Base-by-base conservation (phyloP, 352 stramenopile species). In the Phytophthora pluvialis region DNA sequence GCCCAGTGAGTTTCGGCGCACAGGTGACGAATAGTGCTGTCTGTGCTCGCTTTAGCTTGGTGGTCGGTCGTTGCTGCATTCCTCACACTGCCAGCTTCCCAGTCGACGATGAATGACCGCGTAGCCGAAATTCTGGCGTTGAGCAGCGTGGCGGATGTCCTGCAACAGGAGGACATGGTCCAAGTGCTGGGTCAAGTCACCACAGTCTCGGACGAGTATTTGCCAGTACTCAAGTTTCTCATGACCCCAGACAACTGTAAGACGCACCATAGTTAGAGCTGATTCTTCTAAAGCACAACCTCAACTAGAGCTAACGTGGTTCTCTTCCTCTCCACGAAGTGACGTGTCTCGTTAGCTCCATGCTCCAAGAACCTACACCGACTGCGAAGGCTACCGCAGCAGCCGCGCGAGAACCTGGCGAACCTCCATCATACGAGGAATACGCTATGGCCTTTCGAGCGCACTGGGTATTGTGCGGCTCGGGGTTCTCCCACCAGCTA, bases 381-480 rank as follows among this genome's bases (percentile, higher is more conserved):
- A 73, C 48, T 21, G 66, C 66, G 25, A 70, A 63, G 31, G 60
- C 60, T 6, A 67, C 59, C 8, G 42, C 65, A 13, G 49, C 73
- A 51, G 50, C 62, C 49, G 26, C 55, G n/a, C 44, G 68, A 71
- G 39, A 72, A 29, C 66, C 60, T 12, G 68, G 80, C 25, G 69
- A 83, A 4, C 64, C 64, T n/a, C 85, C 85, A 7, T 72, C 66
- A 7, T 91, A 91, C 57, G 69, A 81, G 12, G 70, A 88, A 42
- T 93, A 91, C 63, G 77, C 68, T 10, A 67, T 73, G 45, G 70
- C 86, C 5, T 93, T 86, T 49, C 73, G 78, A 40, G 72, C 84
- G 1, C 79, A 91, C 49, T 88, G 83, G 77, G 64, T 93, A 32
- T 45, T 93, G 10, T 90, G 81, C 33, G 60, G 60, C 0, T 91